These are phyloP conservation scores for Monilinia fructicola DNA, from an alignment of 2,329 filamentous ascomycete genomes.

Conservation along the genomic window DNA sequence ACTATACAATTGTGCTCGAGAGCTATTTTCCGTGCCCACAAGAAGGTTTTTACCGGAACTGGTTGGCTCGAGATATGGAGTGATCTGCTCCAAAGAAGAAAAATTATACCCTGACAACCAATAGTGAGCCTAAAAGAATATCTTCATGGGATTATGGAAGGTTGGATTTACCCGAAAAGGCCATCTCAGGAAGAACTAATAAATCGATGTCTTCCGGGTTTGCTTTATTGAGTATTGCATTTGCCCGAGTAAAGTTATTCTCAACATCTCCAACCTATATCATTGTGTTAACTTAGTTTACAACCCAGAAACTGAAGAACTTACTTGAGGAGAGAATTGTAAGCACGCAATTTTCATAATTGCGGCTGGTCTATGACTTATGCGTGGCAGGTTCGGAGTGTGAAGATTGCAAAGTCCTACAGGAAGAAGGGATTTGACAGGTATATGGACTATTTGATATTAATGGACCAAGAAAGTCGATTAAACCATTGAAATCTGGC, in stretches of 20 bases:
- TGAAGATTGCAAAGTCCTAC: background rate
- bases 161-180: slow-evolving; percentile 61
- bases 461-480: too few relatives aligned
- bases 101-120: slow-evolving; percentile 65
- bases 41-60: slow-evolving; percentile 63
- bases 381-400: background rate
- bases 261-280: slow-evolving; percentile 64
- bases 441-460: background rate
- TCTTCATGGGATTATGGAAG: background rate
- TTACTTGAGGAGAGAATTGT: slow-evolving; percentile 66
- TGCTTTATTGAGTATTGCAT: slow-evolving; percentile 58
- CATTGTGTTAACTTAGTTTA: background rate
- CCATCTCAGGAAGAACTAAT: slow-evolving; percentile 72
- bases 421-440: background rate
- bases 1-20: slow-evolving; percentile 66
- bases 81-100: slow-evolving; percentile 64
- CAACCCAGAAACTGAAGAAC: background rate
- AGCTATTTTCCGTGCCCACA: slow-evolving; percentile 70
- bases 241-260: slow-evolving; percentile 68
- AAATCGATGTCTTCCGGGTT: slow-evolving; percentile 61
- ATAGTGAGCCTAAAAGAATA: background rate
- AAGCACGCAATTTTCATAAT: slow-evolving; percentile 68
- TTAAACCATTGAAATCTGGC: too few relatives aligned
- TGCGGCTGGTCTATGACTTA: background rate
- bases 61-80: slow-evolving; percentile 65